Conservation (phyloP, 1,284 basidiomycete species). For the Limonomyces culmigenus region DNA sequence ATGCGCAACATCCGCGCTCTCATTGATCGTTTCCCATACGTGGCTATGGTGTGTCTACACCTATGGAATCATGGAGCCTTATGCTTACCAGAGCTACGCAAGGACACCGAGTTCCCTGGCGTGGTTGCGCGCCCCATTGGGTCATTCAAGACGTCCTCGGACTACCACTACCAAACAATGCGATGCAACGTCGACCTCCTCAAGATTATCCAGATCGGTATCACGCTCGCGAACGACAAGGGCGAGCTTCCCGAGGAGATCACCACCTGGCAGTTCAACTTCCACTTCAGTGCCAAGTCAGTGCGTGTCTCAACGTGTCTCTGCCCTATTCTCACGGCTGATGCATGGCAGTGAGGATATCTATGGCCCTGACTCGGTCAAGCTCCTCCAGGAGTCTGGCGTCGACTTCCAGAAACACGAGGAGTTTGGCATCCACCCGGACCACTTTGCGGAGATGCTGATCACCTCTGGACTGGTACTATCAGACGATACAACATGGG, state of each 20-base stretch:
- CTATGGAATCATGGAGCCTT: constrained; percentile 7
- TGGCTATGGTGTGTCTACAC: constrained; percentile 69
- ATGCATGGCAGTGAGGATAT: constrained; percentile 67
- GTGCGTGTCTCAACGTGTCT: constrained; percentile 14
- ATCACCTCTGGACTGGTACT: constrained; percentile 93
- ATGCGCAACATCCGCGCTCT: constrained; percentile 77
- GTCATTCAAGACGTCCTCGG: constrained; percentile 88
- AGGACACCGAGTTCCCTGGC: constrained; percentile 99
- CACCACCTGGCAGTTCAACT: constrained; percentile 99
- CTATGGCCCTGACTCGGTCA: constrained; percentile 95
- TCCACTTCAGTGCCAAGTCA: constrained; percentile 81
- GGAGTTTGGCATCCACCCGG: constrained; percentile 82
- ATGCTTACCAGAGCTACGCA: constrained; percentile 8
- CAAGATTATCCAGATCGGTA: constrained; percentile 93
- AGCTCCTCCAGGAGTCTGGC: constrained; percentile 86
- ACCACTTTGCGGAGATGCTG: constrained; percentile 93
- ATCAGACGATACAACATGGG: constrained; percentile 85
- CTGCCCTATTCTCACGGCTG: not conserved
- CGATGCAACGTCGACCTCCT: constrained; percentile 97
- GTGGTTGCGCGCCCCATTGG: constrained; percentile 97
- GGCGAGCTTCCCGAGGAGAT: constrained; percentile 81
- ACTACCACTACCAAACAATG: constrained; percentile 99
- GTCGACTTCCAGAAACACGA: constrained; percentile 92
- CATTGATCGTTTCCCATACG: constrained; percentile 84
- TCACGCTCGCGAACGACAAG: constrained; percentile 88